phyloP scores from a whole-genome alignment of 805 yeast genomes.

The Wickerhamomyces silvicola region DNA sequence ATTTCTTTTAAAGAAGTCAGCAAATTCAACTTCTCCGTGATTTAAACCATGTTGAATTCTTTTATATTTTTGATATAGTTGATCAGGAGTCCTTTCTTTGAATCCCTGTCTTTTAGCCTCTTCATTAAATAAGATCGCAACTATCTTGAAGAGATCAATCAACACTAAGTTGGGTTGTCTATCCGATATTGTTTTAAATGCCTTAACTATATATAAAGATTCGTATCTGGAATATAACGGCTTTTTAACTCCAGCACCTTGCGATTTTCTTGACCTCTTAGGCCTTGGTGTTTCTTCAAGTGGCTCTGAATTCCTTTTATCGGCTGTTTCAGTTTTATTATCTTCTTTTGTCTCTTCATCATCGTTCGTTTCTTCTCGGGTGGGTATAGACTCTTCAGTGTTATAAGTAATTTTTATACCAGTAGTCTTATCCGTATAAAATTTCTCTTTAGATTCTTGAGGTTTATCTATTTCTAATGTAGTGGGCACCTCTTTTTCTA shows the following conservation, averaged over 20 bases:
- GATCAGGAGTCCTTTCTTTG: slow-evolving; percentile 21
- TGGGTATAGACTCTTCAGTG: no score
- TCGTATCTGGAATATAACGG: slow-evolving; percentile 22
- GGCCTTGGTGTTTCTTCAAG: slow-evolving; percentile 1
- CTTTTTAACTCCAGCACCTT: slow-evolving; percentile 22
- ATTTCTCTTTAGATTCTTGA: no score
- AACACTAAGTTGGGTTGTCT: slow-evolving; percentile 17
- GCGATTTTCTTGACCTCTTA: slow-evolving; percentile 19
- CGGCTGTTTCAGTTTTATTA: neutral
- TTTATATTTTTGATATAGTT: slow-evolving; percentile 22
- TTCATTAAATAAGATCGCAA: slow-evolving; percentile 16
- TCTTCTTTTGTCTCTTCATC: neutral
- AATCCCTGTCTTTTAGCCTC: slow-evolving; percentile 18
- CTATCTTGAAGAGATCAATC: slow-evolving; percentile 18
- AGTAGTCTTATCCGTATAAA: no score
- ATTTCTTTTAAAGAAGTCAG: slow-evolving; percentile 13
- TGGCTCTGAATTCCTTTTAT: neutral
- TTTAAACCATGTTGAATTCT: slow-evolving; percentile 21
- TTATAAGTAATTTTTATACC: no score
- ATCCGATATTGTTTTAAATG: slow-evolving; percentile 14
- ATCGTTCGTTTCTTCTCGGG: no score
- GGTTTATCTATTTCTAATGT: no score
- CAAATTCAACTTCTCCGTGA: slow-evolving; percentile 19
- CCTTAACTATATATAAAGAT: slow-evolving; percentile 18
- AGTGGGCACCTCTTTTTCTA: no score